Base-by-base conservation (phyloP, 768 basidiomycete species). In the Trametes meyenii region DNA sequence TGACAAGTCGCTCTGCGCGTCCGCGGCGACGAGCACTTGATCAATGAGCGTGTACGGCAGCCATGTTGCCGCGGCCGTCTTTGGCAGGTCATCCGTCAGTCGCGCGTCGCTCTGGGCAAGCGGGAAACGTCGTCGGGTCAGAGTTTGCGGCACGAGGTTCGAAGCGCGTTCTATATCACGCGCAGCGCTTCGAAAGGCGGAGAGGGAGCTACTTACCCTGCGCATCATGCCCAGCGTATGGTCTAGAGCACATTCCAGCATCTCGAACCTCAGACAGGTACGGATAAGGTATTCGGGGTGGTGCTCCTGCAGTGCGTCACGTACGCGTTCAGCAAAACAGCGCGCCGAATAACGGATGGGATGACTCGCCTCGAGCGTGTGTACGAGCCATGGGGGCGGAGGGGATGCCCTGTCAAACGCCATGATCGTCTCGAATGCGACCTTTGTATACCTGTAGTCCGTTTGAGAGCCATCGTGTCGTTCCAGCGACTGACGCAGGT, bases 231-330 rank as follows among this genome's bases (percentile, higher is more conserved):
- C 80, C 51, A 90, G 75, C 21, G 88, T 83, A 70, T 92, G 83
- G 63, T 88, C 84, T 42, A 96, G 77, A 11, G 94, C 94, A 59
- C 87, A 83, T 59, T 87, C 85, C 24, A 96, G 76, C 64, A 89
- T 80, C 61, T 94, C 96, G 71, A 87, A 94, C 64, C 87, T 84
- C 66, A 98, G 75, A 68, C 83, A 88, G 48, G 83, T 83, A 51
- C 89, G 84, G 61, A 98, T 90, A 61, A 97, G 84, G 71, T 88
- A 88, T 68, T 96, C 94, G 45, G 88, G 87, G 62, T 96, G 88
- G 65, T 88, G 77, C 62, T 85, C 82, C 88, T 89, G 42, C 11
- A 50, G 43, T 24, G 26, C 45, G 50, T 50, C 24, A 24, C 19
- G 58, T 43, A 44, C 10, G 57, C 50, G 46, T 39, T 39, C 49